These are phyloP conservation scores for Stentor roeselii DNA, from an alignment of 73 alveolate species.

Conservation along the genomic window DNA sequence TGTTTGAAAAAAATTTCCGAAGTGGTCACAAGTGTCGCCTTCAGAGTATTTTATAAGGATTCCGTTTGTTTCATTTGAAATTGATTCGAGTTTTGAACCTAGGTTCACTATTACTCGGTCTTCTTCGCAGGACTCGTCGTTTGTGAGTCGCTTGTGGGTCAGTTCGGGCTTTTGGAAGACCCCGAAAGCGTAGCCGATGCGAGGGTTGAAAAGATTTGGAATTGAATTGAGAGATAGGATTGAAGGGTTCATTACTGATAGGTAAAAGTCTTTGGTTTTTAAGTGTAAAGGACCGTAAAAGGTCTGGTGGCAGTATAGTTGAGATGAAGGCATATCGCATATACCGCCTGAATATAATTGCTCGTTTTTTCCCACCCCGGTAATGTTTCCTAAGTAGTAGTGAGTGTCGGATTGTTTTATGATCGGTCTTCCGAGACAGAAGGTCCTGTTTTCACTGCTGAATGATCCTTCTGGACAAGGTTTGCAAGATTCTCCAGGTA, in stretches of 20 bases:
- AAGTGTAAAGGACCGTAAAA: conserved; percentile 4
- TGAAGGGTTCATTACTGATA: conserved; percentile 21
- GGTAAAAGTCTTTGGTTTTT: not conserved
- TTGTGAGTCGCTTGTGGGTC: not conserved
- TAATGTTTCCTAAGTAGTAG: not conserved
- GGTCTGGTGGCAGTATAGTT: conserved; percentile 13
- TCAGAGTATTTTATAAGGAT: not conserved
- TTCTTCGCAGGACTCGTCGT: not conserved
- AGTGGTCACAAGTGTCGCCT: conserved; percentile 6
- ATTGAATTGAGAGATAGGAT: not conserved
- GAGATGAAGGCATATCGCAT: not conserved
- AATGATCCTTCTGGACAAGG: not conserved
- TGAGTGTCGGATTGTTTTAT: too few relatives aligned
- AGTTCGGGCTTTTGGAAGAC: not conserved
- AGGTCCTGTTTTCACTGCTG: not conserved
- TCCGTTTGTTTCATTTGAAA: not conserved
- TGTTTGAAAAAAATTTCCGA: not conserved
- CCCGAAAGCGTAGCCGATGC: not conserved
- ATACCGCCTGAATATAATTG: not conserved
- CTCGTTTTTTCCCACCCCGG: not conserved
- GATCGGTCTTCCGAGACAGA: not conserved
- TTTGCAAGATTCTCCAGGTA: not conserved
- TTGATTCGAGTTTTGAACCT: not conserved
- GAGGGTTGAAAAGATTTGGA: not conserved
- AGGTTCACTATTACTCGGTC: not conserved